These are phyloP conservation scores for Nicotiana noctiflora DNA, from an alignment of 257 asterid genomes.

Conservation along the genomic window DNA sequence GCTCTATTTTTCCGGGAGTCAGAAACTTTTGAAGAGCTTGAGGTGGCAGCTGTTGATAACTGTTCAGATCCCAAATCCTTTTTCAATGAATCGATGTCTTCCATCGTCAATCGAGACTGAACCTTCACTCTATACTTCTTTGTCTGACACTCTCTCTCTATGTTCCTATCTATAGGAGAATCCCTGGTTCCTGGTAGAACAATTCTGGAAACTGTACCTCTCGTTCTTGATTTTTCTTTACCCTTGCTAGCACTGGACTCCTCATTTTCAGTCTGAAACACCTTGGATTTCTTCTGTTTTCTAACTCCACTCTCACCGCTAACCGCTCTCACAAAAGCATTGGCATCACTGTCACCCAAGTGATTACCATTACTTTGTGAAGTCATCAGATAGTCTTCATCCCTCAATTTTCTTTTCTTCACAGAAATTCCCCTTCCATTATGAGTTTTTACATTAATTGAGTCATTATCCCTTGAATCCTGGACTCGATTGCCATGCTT, in stretches of 20 bases:
- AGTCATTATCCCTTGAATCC: constrained; percentile 31
- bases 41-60: constrained; percentile 64
- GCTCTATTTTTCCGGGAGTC: constrained; percentile 54
- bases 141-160: constrained; percentile 37
- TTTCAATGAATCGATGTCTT: constrained; percentile 53
- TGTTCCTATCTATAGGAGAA: constrained; percentile 18
- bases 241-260: constrained; percentile 28
- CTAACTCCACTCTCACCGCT: constrained; percentile 36
- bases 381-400: constrained; percentile 22
- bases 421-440: constrained; percentile 26
- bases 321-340: constrained; percentile 30
- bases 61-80: constrained; percentile 67
- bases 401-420: constrained; percentile 55
- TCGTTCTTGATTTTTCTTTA: constrained; percentile 27
- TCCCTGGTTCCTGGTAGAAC: constrained; percentile 31
- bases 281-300: constrained; percentile 43
- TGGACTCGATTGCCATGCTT: constrained; percentile 25
- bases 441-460: constrained; percentile 20
- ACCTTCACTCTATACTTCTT: constrained; percentile 28
- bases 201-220: constrained; percentile 23
- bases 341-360: constrained; percentile 27
- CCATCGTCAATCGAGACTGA: constrained; percentile 32
- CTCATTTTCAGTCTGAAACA: constrained; percentile 40
- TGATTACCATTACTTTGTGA: constrained; percentile 26
- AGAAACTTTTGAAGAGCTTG: constrained; percentile 92